Conservation (phyloP, 768 basidiomycete genomes). For the Russula olivacea region DNA sequence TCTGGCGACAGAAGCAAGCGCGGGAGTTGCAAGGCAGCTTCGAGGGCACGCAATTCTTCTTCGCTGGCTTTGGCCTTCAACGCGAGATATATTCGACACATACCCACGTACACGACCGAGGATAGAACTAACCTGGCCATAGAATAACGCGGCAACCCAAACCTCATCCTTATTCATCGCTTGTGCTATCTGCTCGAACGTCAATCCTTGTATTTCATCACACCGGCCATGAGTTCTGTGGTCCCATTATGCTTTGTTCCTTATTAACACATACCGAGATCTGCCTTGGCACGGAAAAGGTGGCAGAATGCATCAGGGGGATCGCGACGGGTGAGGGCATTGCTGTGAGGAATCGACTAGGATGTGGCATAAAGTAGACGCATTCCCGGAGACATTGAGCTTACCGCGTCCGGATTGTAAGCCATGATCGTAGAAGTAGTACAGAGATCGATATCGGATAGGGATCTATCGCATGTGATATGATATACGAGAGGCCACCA, state of each 20-base stretch:
- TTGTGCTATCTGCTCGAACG: slow-evolving; percentile 64
- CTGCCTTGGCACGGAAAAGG: slow-evolving; percentile 3
- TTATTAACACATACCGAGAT: background rate
- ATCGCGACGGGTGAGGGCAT: background rate
- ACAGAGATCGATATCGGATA: background rate
- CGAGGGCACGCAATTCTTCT: slow-evolving; percentile 52
- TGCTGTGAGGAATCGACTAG: slow-evolving; percentile 1
- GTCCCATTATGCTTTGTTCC: slow-evolving; percentile 50
- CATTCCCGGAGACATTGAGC: background rate
- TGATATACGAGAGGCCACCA: too few species aligned
- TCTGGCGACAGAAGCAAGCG: slow-evolving; percentile 28
- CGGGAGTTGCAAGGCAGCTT: slow-evolving; percentile 44
- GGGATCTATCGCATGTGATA: background rate
- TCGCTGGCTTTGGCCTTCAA: slow-evolving; percentile 59
- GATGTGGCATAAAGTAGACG: background rate
- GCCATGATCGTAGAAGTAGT: slow-evolving; percentile 1
- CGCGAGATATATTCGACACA: background rate
- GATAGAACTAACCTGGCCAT: slow-evolving; percentile 53
- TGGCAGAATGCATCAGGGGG: background rate
- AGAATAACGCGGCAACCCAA: slow-evolving; percentile 79
- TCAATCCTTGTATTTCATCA: slow-evolving; percentile 42
- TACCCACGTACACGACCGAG: background rate
- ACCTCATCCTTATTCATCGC: slow-evolving; percentile 68
- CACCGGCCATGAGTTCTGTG: slow-evolving; percentile 37
- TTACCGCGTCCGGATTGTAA: slow-evolving; percentile 3